Percentiles rank a stretch among this genome's conserved stretches.
These are phyloP conservation scores for Penicillium samsonianum DNA, from an alignment of 495 filamentous ascomycete species.

Conservation along the genomic window DNA sequence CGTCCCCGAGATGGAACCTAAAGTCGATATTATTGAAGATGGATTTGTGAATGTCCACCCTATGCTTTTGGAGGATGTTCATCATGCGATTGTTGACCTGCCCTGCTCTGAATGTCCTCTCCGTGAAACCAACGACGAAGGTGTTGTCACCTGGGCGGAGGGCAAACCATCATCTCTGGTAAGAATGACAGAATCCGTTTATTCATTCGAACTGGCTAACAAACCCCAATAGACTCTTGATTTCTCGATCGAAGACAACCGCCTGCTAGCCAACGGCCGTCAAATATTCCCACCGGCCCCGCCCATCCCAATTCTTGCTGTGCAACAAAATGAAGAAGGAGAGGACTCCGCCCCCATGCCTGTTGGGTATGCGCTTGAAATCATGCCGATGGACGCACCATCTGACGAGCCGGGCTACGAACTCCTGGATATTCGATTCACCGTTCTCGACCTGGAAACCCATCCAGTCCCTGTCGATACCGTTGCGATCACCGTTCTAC, in stretches of 20 bases:
- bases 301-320: conserved; percentile 36
- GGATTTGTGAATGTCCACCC: conserved; percentile 33
- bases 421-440: conserved; percentile 44
- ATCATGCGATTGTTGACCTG: conserved; percentile 38
- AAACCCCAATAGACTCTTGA: conserved; percentile 36
- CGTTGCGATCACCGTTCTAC: conserved; percentile 45
- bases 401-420: conserved; percentile 35
- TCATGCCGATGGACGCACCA: conserved; percentile 36
- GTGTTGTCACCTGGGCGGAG: conserved; percentile 39
- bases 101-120: conserved; percentile 52
- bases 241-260: conserved; percentile 44
- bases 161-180: conserved; percentile 43
- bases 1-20: conserved; percentile 40
- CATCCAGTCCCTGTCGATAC: conserved; percentile 54
- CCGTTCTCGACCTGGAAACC: conserved; percentile 50
- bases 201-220: background rate
- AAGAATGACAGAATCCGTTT: conserved; percentile 20
- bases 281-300: conserved; percentile 52
- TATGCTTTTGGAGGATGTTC: conserved; percentile 31
- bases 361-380: conserved; percentile 47
- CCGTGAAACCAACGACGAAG: conserved; percentile 36
- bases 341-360: conserved; percentile 37
- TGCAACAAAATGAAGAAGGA: conserved; percentile 41
- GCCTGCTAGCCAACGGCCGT: conserved; percentile 48
- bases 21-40: conserved; percentile 28